These are phyloP conservation scores for Collariella sp. DNA, from an alignment of 495 filamentous ascomycete species.

Conservation along the genomic window DNA sequence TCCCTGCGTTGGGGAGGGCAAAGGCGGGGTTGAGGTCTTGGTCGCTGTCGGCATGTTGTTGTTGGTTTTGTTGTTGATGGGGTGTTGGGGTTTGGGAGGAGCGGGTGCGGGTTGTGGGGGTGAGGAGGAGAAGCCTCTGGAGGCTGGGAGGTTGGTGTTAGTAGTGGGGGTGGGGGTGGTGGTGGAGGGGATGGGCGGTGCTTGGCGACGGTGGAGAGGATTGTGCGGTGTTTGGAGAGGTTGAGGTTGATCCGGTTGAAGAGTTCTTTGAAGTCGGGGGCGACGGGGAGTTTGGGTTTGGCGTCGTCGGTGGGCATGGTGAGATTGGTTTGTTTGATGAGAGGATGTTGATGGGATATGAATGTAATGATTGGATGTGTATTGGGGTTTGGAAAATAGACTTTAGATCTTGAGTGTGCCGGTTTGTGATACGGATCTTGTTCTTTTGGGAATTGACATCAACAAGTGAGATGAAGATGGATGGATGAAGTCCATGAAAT, in stretches of 20 bases:
- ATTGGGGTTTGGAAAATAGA: no score
- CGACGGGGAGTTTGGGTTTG: conserved; percentile 13
- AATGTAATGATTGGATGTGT: neutral
- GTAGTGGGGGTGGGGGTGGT: neutral
- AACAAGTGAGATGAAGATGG: no score
- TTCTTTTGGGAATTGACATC: no score
- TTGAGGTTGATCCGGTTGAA: conserved; percentile 30
- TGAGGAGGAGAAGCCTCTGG: conserved; percentile 17
- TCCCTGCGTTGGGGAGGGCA: conserved; percentile 28
- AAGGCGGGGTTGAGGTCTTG: conserved; percentile 21
- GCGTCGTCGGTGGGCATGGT: conserved; percentile 1
- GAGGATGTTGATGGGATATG: neutral
- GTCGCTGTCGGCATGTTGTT: conserved; percentile 5
- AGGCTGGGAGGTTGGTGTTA: neutral
- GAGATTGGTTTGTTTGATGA: neutral
- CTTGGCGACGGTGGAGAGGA: conserved; percentile 11
- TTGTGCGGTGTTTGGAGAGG: conserved; percentile 9
- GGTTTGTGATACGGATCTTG: no score
- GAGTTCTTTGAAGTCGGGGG: conserved; percentile 25
- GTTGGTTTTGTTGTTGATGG: neutral
- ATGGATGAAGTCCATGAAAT: no score
- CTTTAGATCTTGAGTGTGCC: no score
- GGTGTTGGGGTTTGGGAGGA: neutral
- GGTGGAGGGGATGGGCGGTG: conserved; percentile 7
- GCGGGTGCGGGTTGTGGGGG: conserved; percentile 3